Percentiles rank a stretch among this genome's conserved stretches.
These are phyloP conservation scores for Coniochaeta sp. DNA, from an alignment of 2,329 filamentous ascomycete species.

Conservation along the genomic window DNA sequence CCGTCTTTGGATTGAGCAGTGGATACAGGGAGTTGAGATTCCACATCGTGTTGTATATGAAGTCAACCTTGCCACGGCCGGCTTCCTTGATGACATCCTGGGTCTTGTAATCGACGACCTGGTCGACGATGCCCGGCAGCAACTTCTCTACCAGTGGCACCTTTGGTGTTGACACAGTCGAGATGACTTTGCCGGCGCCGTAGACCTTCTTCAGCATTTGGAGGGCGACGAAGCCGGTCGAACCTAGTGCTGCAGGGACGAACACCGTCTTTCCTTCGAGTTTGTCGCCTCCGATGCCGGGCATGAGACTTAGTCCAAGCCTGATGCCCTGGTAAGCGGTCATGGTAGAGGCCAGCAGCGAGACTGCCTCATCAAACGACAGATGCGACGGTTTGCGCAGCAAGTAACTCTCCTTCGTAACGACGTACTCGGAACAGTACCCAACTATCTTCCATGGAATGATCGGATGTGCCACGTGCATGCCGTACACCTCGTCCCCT, in stretches of 20 bases:
- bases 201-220: slow-evolving; percentile 45
- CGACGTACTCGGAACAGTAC: slow-evolving; percentile 32
- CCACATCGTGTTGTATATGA: slow-evolving; percentile 41
- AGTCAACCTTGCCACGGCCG: slow-evolving; percentile 35
- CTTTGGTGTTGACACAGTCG: slow-evolving; percentile 45
- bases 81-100: slow-evolving; percentile 28
- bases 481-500: slow-evolving; percentile 31
- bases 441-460: slow-evolving; percentile 17
- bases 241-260: slow-evolving; percentile 41
- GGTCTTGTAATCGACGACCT: slow-evolving; percentile 43
- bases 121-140: slow-evolving; percentile 36
- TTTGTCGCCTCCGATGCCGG: slow-evolving; percentile 16
- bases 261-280: slow-evolving; percentile 44
- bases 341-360: slow-evolving; percentile 25
- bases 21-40: slow-evolving; percentile 28
- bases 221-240: slow-evolving; percentile 34
- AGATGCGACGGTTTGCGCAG: slow-evolving; percentile 20
- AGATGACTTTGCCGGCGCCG: slow-evolving; percentile 36
- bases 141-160: slow-evolving; percentile 32
- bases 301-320: slow-evolving; percentile 27
- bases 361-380: slow-evolving; percentile 19
- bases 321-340: slow-evolving; percentile 36
- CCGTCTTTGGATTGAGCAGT: slow-evolving; percentile 26
- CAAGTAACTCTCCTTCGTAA: slow-evolving; percentile 26
- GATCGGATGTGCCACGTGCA: slow-evolving; percentile 28